Conservation (phyloP, 139 green algal genomes). For the Micractinium conductrix region DNA sequence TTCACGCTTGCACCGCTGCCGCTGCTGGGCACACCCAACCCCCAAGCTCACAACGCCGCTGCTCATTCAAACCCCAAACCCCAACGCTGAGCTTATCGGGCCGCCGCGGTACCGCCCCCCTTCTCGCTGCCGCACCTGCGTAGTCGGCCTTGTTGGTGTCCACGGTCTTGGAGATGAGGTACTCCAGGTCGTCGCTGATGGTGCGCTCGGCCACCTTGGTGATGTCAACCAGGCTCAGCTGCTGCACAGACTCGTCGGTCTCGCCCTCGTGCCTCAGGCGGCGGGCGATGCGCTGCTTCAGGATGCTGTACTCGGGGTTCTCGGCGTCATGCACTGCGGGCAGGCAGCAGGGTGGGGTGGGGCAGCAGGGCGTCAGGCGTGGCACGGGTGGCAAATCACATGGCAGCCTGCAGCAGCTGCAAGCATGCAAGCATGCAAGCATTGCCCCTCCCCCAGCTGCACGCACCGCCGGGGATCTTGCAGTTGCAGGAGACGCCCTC, state of each 20-base stretch:
- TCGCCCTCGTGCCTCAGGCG: conserved; percentile 60
- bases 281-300: conserved; percentile 85
- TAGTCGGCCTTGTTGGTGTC: conserved; percentile 86
- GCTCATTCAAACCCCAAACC: not conserved
- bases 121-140: conserved; percentile 47
- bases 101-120: no score
- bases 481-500: conserved; percentile 49
- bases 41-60: not conserved
- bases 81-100: no score
- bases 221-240: conserved; percentile 72
- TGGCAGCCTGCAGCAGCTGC: no score
- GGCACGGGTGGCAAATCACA: no score
- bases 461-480: conserved; percentile 58
- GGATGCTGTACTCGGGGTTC: conserved; percentile 89
- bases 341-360: not conserved
- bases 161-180: conserved; percentile 84
- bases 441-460: not conserved
- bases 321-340: conserved; percentile 71
- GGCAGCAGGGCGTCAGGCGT: no score
- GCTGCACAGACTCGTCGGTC: conserved; percentile 34
- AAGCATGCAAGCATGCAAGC: not conserved
- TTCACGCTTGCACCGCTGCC: not conserved
- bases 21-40: no score
- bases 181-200: conserved; percentile 89
- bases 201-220: conserved; percentile 83